Evolutionary conservation across 306 rosid genomes (phyloP), one percentile per base, ranked within the genome.

Genomic region (Rosa chinensis): DNA sequence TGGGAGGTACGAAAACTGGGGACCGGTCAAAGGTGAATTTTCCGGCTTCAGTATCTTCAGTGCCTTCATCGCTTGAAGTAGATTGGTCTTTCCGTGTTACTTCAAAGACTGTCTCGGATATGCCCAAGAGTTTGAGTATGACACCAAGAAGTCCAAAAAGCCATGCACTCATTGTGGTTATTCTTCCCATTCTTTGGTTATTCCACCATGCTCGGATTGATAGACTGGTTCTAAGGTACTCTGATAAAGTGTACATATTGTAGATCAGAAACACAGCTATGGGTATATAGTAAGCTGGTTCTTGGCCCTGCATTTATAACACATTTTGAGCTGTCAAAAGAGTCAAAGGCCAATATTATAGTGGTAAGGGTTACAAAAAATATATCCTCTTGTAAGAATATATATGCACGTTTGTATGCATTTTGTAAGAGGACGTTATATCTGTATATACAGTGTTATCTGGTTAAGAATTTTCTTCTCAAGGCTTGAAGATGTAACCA

Each of bases 121-220:
- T 48, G 47, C 96, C 83, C 10, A 89, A 56, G 2, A 87, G n/a
- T 63, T 94, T 89, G 6, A 85, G 58, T 2, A 88, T 14, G 50
- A 78, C 40, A 32, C 77, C 76, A 2, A 92, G 7, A 40, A 90
- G 23, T 72, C 91, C 93, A 37, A 82, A 64, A 4, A 90, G 73
- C 70, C 85, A 86, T 17, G 92, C 81, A 37, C 48, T 87, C 83
- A 72, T 72, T 16, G 81, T 0, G 13, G 2, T 78, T 78, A 94
- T 81, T 80, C 72, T 83, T 71, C 80, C 77, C 96, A 88, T 92
- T 61, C 85, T 85, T 52, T 83, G 82, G 77, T 89, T 90, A 71
- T 92, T 94, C 98, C 98, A 90, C 93, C 98, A 94, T 11, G 83
- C 82, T 76, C 81, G 79, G 25, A 86, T 42, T 70, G 97, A 88